phyloP scores from a whole-genome alignment of 345 rosid species.

The Capsella bursapastoris region DNA sequence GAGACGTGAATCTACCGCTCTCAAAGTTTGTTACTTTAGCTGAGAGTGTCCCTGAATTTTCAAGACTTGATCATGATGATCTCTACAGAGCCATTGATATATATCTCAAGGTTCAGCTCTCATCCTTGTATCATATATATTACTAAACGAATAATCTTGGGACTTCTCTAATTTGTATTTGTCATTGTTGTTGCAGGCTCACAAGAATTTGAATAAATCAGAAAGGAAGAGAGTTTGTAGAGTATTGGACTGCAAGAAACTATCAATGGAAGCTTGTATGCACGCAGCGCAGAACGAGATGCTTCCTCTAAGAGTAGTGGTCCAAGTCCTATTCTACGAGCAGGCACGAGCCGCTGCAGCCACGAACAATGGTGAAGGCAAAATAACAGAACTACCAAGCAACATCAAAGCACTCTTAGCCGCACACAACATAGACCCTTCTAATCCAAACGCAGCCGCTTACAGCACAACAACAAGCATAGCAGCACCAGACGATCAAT shows the following conservation, averaged over 20 bases:
- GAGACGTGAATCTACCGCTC: conserved; percentile 73
- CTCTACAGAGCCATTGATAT: conserved; percentile 94
- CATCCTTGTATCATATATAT: background rate
- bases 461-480: conserved; percentile 74
- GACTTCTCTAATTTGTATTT: background rate
- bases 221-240: conserved; percentile 87
- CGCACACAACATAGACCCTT: conserved; percentile 73
- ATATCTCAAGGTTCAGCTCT: conserved; percentile 78
- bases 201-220: conserved; percentile 76
- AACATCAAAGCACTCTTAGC: conserved; percentile 89
- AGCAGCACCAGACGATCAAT: conserved; percentile 69
- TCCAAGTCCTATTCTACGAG: conserved; percentile 95
- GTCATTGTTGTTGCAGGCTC: conserved; percentile 56
- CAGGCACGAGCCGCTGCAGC: conserved; percentile 81
- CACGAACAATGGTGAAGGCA: conserved; percentile 49
- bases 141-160: background rate
- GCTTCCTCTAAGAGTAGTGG: conserved; percentile 90
- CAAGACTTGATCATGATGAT: conserved; percentile 89
- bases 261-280: conserved; percentile 95
- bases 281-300: conserved; percentile 95
- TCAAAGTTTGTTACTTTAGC: conserved; percentile 80
- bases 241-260: conserved; percentile 89
- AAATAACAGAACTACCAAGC: conserved; percentile 76
- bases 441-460: conserved; percentile 59
- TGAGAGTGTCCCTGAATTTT: conserved; percentile 81